Evolutionary conservation across 345 rosid species (phyloP).

Genomic region (Melastoma malabathricum): DNA sequence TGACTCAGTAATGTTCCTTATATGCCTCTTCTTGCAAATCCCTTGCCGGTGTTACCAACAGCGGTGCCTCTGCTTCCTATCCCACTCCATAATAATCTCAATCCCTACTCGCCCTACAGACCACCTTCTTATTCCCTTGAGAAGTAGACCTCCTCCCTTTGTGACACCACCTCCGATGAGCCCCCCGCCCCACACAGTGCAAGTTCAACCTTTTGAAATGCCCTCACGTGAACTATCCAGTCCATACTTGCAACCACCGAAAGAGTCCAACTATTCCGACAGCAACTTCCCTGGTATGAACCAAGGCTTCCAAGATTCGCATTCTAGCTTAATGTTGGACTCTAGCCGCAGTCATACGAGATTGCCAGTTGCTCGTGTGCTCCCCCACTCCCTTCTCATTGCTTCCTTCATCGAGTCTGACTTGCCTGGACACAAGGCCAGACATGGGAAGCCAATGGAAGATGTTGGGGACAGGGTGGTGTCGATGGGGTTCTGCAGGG

Average conservation of each 20-base stretch:
- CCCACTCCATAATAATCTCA: conserved; percentile 9
- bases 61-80: conserved; percentile 17
- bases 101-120: conserved; percentile 9
- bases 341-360: conserved; percentile 12
- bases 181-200: background rate
- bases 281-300: too few species aligned
- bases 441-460: conserved; percentile 18
- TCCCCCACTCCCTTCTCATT: conserved; percentile 41
- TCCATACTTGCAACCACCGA: conserved; percentile 12
- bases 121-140: conserved; percentile 9
- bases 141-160: background rate
- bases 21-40: conserved; percentile 10
- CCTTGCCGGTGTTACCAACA: conserved; percentile 12
- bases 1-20: conserved; percentile 1
- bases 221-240: background rate
- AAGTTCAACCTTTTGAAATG: background rate
- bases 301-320: conserved; percentile 4
- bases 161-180: background rate
- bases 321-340: conserved; percentile 5
- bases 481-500: conserved; percentile 58
- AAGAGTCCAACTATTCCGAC: too few species aligned
- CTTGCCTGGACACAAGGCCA: conserved; percentile 12
- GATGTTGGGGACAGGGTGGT: conserved; percentile 40
- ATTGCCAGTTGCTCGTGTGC: conserved; percentile 24
- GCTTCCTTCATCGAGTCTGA: conserved; percentile 24